phyloP scores from a whole-genome alignment of 1,139 yeast species.

The Blastobotrys indianensis region DNA sequence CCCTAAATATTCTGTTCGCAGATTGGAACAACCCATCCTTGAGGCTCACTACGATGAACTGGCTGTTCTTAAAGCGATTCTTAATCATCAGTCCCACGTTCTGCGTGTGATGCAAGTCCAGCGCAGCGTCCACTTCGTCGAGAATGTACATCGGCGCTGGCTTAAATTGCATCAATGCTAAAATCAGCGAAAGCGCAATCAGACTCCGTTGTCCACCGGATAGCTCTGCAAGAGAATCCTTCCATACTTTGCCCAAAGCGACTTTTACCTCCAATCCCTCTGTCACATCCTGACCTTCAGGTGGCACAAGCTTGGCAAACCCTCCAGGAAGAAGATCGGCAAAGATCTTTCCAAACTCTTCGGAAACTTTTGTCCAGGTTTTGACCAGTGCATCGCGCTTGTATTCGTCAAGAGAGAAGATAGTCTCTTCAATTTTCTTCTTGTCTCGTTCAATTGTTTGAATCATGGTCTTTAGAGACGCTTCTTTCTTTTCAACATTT shows the following conservation, averaged over 20 bases:
- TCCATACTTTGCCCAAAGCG: conserved; percentile 89
- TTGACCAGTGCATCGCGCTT: conserved; percentile 76
- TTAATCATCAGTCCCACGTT: conserved; percentile 95
- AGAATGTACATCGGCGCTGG: conserved; percentile 98
- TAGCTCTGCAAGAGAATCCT: conserved; percentile 87
- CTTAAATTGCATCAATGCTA: conserved; percentile 86
- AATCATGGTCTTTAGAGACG: conserved; percentile 71
- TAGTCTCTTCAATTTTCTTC: conserved; percentile 81
- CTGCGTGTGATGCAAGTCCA: conserved; percentile 94
- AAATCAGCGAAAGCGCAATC: conserved; percentile 81
- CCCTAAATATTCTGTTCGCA: conserved; percentile 89
- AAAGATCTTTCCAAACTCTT: conserved; percentile 88
- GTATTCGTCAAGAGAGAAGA: conserved; percentile 78
- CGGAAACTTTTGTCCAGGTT: conserved; percentile 73
- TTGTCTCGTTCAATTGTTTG: conserved; percentile 87
- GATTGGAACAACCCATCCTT: conserved; percentile 98
- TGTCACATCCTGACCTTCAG: conserved; percentile 74
- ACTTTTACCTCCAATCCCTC: conserved; percentile 91
- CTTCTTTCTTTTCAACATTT: conserved; percentile 84
- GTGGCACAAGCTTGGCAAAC: conserved; percentile 81
- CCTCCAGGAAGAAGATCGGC: conserved; percentile 86
- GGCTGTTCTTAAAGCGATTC: conserved; percentile 91
- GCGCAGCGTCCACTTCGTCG: conserved; percentile 97
- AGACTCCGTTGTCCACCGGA: conserved; percentile 97
- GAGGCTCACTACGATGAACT: conserved; percentile 90